Conservation (phyloP, 2,329 filamentous ascomycete genomes). For the Aspergillus ochraceus region DNA sequence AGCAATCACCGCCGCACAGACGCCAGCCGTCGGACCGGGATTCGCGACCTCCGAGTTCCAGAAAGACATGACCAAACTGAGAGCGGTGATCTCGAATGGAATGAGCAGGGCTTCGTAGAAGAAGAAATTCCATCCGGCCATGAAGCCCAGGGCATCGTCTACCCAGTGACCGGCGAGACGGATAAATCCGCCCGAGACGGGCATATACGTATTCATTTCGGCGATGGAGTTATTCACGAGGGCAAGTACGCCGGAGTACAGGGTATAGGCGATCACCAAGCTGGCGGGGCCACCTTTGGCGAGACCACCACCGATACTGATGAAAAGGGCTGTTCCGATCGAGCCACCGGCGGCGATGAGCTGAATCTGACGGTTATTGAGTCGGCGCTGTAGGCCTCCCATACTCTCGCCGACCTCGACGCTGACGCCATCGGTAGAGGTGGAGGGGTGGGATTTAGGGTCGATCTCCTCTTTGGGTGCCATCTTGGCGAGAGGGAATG, state of each 20-base stretch:
- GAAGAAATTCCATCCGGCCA: conserved; percentile 51
- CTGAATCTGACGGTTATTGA: conserved; percentile 20
- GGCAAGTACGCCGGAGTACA: conserved; percentile 32
- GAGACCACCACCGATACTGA: conserved; percentile 40
- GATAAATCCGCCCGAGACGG: conserved; percentile 44
- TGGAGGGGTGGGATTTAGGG: neutral
- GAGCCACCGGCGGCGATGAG: conserved; percentile 43
- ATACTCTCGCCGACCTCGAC: neutral
- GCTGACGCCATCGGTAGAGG: neutral
- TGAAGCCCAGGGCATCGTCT: conserved; percentile 47
- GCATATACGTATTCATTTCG: conserved; percentile 48
- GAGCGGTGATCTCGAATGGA: conserved; percentile 45
- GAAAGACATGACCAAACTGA: conserved; percentile 42
- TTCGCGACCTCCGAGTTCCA: conserved; percentile 40
- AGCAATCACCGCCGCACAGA: conserved; percentile 29
- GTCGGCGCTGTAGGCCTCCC: conserved; percentile 13
- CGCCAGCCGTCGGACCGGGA: conserved; percentile 27
- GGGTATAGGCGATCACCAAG: conserved; percentile 37
- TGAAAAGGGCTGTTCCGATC: conserved; percentile 41
- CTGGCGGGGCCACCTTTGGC: conserved; percentile 39
- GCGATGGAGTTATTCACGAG: conserved; percentile 44
- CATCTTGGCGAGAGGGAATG: neutral
- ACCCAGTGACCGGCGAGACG: conserved; percentile 46
- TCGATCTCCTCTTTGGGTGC: neutral
- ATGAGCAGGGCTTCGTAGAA: conserved; percentile 44